These are phyloP conservation scores for Guillardia theta DNA, from an alignment of 78 protist species.

Conservation along the genomic window DNA sequence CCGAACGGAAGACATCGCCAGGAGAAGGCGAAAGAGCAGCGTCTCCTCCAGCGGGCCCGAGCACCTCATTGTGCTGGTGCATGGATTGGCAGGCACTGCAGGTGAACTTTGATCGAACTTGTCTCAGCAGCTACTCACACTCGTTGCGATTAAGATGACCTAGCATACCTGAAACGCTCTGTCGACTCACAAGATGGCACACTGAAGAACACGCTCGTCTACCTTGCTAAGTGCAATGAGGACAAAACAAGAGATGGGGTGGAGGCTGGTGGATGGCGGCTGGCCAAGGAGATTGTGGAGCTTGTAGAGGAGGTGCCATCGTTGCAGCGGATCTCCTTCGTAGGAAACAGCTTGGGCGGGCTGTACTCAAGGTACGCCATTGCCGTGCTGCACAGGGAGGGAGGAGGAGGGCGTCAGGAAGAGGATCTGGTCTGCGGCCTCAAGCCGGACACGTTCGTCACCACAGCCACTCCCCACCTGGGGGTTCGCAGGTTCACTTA, in stretches of 20 bases:
- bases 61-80: neutral
- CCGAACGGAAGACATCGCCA: no score
- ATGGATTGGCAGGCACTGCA: neutral
- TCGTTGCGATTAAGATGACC: no score
- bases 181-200: neutral
- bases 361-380: neutral
- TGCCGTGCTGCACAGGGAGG: neutral
- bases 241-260: neutral
- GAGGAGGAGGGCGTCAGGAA: neutral
- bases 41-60: no score
- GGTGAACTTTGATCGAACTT: neutral
- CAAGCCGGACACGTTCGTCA: neutral
- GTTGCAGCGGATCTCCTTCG: neutral
- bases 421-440: neutral
- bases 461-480: slow-evolving; percentile 19
- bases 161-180: neutral
- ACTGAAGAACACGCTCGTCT: neutral
- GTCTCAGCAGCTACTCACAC: no score
- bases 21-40: no score
- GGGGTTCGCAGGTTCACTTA: neutral
- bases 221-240: neutral
- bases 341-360: neutral
- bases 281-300: neutral
- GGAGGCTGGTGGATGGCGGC: neutral
- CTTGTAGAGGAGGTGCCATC: neutral